Base-by-base conservation (phyloP, 352 stramenopile genomes). In the Lagenidium giganteum region DNA sequence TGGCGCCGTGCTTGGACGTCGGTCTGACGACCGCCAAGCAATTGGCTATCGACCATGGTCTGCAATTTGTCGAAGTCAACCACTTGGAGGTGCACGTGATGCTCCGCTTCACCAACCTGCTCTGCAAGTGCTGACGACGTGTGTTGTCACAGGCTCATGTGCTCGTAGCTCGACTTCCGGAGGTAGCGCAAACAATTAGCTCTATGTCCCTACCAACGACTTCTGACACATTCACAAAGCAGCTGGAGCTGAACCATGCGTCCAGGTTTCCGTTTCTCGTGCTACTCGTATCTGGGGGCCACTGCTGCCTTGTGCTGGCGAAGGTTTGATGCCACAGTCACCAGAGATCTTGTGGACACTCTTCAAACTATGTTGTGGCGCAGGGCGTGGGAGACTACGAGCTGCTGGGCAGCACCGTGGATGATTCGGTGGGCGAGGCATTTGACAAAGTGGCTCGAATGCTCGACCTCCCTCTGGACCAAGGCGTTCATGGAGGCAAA, bases 361-460 rank as follows among this genome's bases (percentile, higher is more conserved):
- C n/a, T n/a, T n/a, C n/a, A n/a, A n/a, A n/a, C n/a, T n/a, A n/a
- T n/a, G n/a, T n/a, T n/a, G n/a, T n/a, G n/a, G n/a, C n/a, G 34
- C 28, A 87, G 46, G 86, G 80, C 27, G 83, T 98, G 34, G 93
- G 93, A 8, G 51, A 80, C 32, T 98, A 97, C 51, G 57, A 80
- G 26, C 69, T 98, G 13, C 54, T 99, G 21, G 95, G 94, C 23
- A 96, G 91, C 29, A 98, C 96, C 1, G 58, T 98, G 3, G 96
- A 99, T 48, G 96, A 99, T 60, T 97, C 94, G 0, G 64, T 98
- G 3, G 96, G 96, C 11, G 96, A 99, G 74, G 92, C 92, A 8
- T 99, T 96, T 52, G 96, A 99, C 57, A 99, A 99, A 66, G 95
- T 96, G 21, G 96, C 94, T 7, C 74, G 95, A 31, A 85, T 98